Evolutionary conservation across 805 yeast species (phyloP), one percentile per base, ranked within the genome.

Genomic region (Barnettozyma siamensis): DNA sequence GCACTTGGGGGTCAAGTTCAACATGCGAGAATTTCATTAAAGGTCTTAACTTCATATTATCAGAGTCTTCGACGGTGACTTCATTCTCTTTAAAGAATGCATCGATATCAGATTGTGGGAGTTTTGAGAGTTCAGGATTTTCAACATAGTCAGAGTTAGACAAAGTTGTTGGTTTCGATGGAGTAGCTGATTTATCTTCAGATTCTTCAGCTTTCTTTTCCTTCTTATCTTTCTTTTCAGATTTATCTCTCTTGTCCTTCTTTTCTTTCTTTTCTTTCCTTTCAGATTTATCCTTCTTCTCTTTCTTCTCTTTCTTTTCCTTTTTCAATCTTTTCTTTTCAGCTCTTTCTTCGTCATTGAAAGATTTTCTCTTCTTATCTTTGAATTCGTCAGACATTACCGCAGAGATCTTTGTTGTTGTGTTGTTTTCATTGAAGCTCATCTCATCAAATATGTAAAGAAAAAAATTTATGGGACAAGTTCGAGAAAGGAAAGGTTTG

Each of bases 41-140:
- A 9, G 98, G 98, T 47, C 80, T 73, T 38, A 83, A 59, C 16
- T 69, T 60, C n/a, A 65, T 53, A 29, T 68, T 59, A 12, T 45
- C 35, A 26, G 84, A 79, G 57, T 86, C 95, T 49, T 86, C 94
- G 38, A 89, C 75, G 13, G 83, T 72, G 37, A 88, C 89, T 50
- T 84, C 91, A 61, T 89, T 86, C 21, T 73, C 78, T 40, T 69
- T 61, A 49, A 80, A 69, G 58, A 84, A 93, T 7, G 67, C 63
- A 36, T 77, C 80, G 42, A 84, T 65, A 8, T 80, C 87, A 7
- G 72, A 57, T 49, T 74, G 75, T 6, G 82, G 67, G 32, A 70
- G 57, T 16, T 59, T 47, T 13, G 70, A 48, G 38, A 73, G 60
- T 13, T 65, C 64, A 13, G 60, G 53, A 12, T 68, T 65, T 53